Evolutionary conservation across 345 rosid species (phyloP), one percentile per base, ranked within the genome.

Genomic region (Salix arbutifolia): DNA sequence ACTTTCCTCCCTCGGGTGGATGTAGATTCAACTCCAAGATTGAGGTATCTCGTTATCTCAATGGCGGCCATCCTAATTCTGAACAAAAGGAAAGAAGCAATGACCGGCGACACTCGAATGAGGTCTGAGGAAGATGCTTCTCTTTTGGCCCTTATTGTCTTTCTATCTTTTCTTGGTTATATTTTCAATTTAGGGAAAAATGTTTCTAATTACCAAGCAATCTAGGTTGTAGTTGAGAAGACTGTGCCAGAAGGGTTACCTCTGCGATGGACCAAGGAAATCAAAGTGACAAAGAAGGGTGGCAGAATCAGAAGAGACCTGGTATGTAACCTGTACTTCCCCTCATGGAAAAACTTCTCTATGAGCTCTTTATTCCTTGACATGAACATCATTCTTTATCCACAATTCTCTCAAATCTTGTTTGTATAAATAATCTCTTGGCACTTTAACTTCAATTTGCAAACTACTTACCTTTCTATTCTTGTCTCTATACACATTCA

Each of bases 201-300:
- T 35, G 58, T 67, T 82, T 83, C 80, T 38, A 67, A 79, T 77
- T 53, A 83, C 74, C 80, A 79, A 81, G 83, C 82, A 80, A 84
- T 83, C 64, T 84, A 91, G 95, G 87, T 88, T 84, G 80, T 61
- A 69, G 65, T 84, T 28, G 92, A 91, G 87, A 90, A 78, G 87
- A 84, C 48, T 78, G 86, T 78, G 31, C 88, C 95, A 44, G 87
- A 94, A 79, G 98, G 97, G 46, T 87, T 92, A 73, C 97, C 95
- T 60, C 70, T 86, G 68, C 97, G 97, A 84, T 94, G 98, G 98
- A 91, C 80, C 82, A 91, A 91, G 88, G 92, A 94, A 84, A 71
- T 90, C 67, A 89, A 76, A 76, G 79, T 91, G 58, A 84, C 86
- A 40, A 92, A 84, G 91, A 86, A 67, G 73, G 89, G 81, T 33